Percentiles rank a stretch among this genome's conserved stretches.
phyloP scores from a whole-genome alignment of 2,329 filamentous ascomycete genomes.

The Calonectria multiphialidica region DNA sequence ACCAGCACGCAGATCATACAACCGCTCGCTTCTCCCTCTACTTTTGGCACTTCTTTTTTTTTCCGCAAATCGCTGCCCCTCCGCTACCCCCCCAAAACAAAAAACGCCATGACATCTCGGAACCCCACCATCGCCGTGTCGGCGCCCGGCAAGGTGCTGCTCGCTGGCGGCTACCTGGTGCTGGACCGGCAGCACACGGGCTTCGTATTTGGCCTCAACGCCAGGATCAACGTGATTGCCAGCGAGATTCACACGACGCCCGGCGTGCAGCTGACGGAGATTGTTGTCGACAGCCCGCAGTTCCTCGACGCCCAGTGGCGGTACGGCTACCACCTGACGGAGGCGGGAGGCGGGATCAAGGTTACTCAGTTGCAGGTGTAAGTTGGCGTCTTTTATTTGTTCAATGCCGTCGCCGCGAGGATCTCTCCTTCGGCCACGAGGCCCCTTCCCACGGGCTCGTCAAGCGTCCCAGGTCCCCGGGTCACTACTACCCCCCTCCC shows the following conservation, averaged over 20 bases:
- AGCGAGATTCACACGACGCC: slow-evolving; percentile 68
- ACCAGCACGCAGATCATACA: too few species aligned
- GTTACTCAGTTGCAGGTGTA: slow-evolving; percentile 85
- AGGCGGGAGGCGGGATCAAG: slow-evolving; percentile 81
- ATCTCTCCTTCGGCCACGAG: not conserved
- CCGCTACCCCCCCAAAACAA: not conserved
- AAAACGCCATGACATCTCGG: slow-evolving; percentile 33
- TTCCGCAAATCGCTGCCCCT: not conserved
- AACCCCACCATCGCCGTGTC: slow-evolving; percentile 74
- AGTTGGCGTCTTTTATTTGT: slow-evolving; percentile 53
- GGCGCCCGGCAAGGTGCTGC: slow-evolving; percentile 94
- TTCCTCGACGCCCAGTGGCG: slow-evolving; percentile 90
- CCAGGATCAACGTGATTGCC: slow-evolving; percentile 75
- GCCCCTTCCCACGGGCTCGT: not conserved
- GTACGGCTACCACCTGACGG: slow-evolving; percentile 80
- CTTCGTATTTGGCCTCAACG: slow-evolving; percentile 75
- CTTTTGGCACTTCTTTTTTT: not conserved
- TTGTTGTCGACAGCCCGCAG: slow-evolving; percentile 92
- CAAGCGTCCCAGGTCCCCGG: not conserved
- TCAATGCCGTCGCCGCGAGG: not conserved
- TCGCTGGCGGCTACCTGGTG: slow-evolving; percentile 95
- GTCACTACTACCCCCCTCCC: too few species aligned
- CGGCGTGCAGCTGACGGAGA: slow-evolving; percentile 76
- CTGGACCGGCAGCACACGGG: slow-evolving; percentile 89
- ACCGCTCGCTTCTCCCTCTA: not conserved